phyloP scores from a whole-genome alignment of 1,284 basidiomycete species.

The Moesziomyces globuligerus region DNA sequence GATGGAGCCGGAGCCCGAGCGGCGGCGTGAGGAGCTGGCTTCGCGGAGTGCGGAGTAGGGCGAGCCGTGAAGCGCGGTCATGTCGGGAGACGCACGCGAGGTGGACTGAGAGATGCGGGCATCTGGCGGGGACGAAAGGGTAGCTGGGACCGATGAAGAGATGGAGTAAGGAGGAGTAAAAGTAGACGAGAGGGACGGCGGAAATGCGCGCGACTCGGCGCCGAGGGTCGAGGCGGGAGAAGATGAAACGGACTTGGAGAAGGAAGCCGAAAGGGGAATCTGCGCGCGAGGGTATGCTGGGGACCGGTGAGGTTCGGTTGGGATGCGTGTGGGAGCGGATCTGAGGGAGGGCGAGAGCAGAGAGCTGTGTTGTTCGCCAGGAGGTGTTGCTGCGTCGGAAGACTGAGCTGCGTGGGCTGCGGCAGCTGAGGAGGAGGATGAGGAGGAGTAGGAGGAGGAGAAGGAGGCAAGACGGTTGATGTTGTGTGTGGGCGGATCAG shows the following conservation, averaged over 20 bases:
- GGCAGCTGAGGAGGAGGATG: not conserved
- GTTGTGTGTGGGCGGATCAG: not conserved
- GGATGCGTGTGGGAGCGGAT: not conserved
- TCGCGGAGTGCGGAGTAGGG: slow-evolving; percentile 5
- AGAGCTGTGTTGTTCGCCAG: not conserved
- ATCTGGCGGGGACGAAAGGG: not conserved
- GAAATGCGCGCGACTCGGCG: not conserved
- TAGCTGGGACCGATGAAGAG: not conserved
- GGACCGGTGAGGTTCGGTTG: too few relatives aligned
- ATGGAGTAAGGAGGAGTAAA: not conserved
- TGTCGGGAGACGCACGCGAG: not conserved
- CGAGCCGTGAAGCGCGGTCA: slow-evolving; percentile 1
- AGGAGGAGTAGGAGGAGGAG: slow-evolving; percentile 6
- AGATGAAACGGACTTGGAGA: slow-evolving; percentile 9
- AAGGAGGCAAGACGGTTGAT: slow-evolving; percentile 7
- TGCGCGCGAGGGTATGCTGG: slow-evolving; percentile 12
- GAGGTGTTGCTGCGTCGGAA: not conserved
- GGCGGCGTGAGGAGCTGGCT: slow-evolving; percentile 15
- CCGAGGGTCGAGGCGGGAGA: slow-evolving; percentile 1
- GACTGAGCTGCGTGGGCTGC: not conserved
- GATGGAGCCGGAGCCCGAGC: slow-evolving; percentile 33
- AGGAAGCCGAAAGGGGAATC: slow-evolving; percentile 9
- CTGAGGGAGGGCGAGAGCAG: not conserved
- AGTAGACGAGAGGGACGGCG: slow-evolving; percentile 6
- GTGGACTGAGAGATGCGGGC: not conserved